Evolutionary conservation across 345 rosid species (phyloP).

Genomic region (Draba incana): DNA sequence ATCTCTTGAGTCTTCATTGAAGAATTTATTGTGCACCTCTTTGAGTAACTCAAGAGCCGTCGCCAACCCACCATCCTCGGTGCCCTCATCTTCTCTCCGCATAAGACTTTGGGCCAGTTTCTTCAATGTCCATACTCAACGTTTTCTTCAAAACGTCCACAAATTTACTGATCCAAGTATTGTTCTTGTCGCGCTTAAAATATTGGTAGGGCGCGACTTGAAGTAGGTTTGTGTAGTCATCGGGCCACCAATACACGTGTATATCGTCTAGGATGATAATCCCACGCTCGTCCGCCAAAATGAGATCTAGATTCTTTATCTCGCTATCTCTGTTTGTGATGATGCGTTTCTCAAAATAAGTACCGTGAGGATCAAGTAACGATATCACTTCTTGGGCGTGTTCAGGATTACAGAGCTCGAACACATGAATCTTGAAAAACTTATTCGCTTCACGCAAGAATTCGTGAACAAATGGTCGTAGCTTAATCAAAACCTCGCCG

Average conservation of each 20-base stretch:
- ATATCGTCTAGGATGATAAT: conserved; percentile 4
- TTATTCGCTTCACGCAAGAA: conserved; percentile 7
- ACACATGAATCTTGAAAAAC: neutral
- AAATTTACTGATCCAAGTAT: conserved; percentile 2
- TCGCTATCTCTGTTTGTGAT: conserved; percentile 4
- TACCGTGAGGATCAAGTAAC: conserved; percentile 7
- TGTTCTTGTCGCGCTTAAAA: neutral
- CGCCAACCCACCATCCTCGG: conserved; percentile 20
- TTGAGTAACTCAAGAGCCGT: conserved; percentile 7
- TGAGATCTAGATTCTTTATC: conserved; percentile 12
- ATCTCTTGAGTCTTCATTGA: conserved; percentile 4
- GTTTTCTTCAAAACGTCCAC: conserved; percentile 8
- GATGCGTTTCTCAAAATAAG: conserved; percentile 1
- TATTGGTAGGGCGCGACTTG: conserved; percentile 1
- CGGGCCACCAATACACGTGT: neutral
- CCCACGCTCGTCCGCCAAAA: conserved; percentile 22
- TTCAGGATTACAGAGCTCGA: neutral
- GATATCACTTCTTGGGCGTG: conserved; percentile 7
- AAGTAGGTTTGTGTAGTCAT: neutral
- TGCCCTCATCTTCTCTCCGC: neutral
- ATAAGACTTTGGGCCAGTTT: neutral
- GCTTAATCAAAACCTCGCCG: neutral
- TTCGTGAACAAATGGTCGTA: conserved; percentile 1
- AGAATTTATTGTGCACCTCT: neutral
- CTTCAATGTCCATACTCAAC: neutral